Percentiles rank a stretch among this genome's conserved stretches.
Evolutionary conservation across 2,329 filamentous ascomycete genomes (phyloP).

Genomic region (Ophiocordyceps camponoti-saundersi): DNA sequence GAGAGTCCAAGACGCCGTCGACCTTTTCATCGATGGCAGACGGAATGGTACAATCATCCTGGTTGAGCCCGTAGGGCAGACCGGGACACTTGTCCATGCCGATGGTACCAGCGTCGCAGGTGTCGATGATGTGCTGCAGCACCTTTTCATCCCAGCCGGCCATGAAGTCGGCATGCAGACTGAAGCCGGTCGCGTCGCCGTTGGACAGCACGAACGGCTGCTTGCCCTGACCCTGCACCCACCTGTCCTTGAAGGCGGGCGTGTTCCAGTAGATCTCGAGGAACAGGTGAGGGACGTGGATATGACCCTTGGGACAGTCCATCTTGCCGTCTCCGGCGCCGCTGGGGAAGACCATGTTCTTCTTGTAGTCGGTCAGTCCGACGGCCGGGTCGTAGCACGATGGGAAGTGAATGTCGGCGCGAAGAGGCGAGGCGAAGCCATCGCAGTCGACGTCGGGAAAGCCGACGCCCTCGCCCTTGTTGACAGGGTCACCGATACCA

Average conservation of each 20-base stretch:
- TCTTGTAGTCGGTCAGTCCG: conserved; percentile 40
- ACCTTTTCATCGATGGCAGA: conserved; percentile 29
- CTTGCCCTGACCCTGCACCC: conserved; percentile 32
- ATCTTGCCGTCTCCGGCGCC: conserved; percentile 25
- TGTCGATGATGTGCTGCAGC: conserved; percentile 50
- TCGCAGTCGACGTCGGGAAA: conserved; percentile 58
- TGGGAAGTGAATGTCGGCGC: conserved; percentile 54
- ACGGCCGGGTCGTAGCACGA: conserved; percentile 54
- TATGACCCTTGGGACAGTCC: conserved; percentile 37
- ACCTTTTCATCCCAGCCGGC: conserved; percentile 52
- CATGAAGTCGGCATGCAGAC: conserved; percentile 55
- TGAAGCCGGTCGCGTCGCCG: conserved; percentile 54
- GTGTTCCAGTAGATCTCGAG: conserved; percentile 46
- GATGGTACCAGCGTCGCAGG: conserved; percentile 40
- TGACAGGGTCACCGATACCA: conserved; percentile 36
- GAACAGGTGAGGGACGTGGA: conserved; percentile 40
- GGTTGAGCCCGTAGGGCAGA: conserved; percentile 35
- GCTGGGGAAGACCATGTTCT: conserved; percentile 50
- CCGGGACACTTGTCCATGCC: conserved; percentile 48
- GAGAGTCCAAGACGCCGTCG: conserved; percentile 22
- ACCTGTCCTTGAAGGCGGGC: conserved; percentile 30
- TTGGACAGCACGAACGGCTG: conserved; percentile 54
- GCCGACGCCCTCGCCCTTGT: conserved; percentile 39
- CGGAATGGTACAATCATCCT: conserved; percentile 31
- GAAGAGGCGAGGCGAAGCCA: conserved; percentile 40